phyloP scores from a whole-genome alignment of 257 asterid genomes.

The Ajuga chamaepitys region DNA sequence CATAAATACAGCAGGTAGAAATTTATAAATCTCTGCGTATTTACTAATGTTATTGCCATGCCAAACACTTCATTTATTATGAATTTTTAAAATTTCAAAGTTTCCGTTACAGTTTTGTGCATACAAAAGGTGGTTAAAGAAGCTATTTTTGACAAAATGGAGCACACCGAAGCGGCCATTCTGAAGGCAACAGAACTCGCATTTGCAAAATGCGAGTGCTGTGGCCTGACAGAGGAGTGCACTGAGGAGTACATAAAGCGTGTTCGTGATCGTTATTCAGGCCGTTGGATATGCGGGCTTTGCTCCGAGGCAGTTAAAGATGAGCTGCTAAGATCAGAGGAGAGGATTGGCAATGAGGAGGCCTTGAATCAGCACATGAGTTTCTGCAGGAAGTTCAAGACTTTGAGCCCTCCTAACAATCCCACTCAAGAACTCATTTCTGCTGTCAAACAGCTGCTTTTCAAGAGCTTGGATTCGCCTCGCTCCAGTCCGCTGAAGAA shows the following conservation, averaged over 20 bases:
- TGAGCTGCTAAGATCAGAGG: constrained; percentile 41
- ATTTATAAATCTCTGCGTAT: neutral
- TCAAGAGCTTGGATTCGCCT: constrained; percentile 68
- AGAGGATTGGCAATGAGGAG: constrained; percentile 53
- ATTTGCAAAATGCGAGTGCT: constrained; percentile 67
- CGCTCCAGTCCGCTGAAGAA: constrained; percentile 36
- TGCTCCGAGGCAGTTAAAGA: constrained; percentile 82
- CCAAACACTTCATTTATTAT: constrained; percentile 6
- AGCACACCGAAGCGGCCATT: constrained; percentile 4
- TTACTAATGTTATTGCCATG: neutral
- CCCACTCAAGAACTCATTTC: constrained; percentile 52
- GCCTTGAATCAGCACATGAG: constrained; percentile 71
- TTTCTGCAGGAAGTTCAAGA: constrained; percentile 59
- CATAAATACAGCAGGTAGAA: constrained; percentile 12
- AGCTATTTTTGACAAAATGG: neutral
- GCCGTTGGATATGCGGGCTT: constrained; percentile 92
- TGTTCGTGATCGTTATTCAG: constrained; percentile 52
- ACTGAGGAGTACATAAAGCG: constrained; percentile 59
- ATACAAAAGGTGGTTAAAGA: neutral
- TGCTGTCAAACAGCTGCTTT: constrained; percentile 61
- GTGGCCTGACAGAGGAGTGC: constrained; percentile 80
- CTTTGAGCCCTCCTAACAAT: constrained; percentile 44
- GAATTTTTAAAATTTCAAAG: constrained; percentile 13
- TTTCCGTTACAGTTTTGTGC: constrained; percentile 9
- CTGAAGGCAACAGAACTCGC: constrained; percentile 33